Conservation (phyloP, 441 rosid genomes). For the Metrosideros polymorpha region DNA sequence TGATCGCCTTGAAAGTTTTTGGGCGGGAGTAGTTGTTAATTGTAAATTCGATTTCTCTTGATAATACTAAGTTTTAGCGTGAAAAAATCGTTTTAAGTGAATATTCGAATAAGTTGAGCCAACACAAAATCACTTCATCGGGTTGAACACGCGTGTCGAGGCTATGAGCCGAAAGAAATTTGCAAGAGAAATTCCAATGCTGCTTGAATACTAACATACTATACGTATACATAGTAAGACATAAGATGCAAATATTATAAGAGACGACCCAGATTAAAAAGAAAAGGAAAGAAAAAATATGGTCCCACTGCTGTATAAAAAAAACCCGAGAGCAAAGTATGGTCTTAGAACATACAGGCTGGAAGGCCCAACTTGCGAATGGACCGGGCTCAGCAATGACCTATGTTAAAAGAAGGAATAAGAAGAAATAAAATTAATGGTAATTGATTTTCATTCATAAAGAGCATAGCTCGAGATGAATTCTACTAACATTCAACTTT, state of each 20-base stretch:
- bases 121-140: neutral
- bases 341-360: neutral
- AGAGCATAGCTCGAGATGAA: too few species aligned
- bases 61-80: too few species aligned
- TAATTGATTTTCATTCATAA: too few species aligned
- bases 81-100: neutral
- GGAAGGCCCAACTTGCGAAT: neutral
- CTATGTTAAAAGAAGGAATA: accelerated
- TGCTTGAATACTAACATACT: accelerated
- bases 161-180: neutral
- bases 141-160: accelerated
- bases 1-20: too few species aligned
- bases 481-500: accelerated
- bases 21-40: too few species aligned
- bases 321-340: neutral
- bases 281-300: neutral
- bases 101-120: neutral
- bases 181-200: neutral
- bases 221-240: accelerated
- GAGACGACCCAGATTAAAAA: neutral
- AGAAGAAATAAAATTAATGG: neutral
- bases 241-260: neutral
- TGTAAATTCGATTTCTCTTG: too few species aligned
- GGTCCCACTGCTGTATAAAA: neutral
- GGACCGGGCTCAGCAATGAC: neutral